These are phyloP conservation scores for Talaromyces islandicus DNA, from an alignment of 2,329 filamentous ascomycete genomes.

Conservation along the genomic window DNA sequence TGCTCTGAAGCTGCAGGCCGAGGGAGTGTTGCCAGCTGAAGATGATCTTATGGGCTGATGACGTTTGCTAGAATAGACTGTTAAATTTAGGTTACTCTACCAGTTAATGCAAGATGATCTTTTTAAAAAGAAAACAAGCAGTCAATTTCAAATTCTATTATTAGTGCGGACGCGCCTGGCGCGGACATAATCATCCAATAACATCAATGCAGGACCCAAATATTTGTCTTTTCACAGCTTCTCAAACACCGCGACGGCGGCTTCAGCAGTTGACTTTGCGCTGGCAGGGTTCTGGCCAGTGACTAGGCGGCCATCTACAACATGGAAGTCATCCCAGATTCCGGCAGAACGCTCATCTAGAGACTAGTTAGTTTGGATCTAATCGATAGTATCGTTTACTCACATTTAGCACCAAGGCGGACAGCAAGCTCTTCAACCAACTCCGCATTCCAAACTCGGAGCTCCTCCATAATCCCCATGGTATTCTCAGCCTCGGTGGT, in stretches of 20 bases:
- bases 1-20: conserved; percentile 57
- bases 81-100: not conserved
- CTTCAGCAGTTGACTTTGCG: conserved; percentile 32
- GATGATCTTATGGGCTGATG: conserved; percentile 23
- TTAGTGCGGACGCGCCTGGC: no score
- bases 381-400: conserved; percentile 12
- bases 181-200: not conserved
- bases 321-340: conserved; percentile 25
- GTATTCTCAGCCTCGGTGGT: conserved; percentile 33
- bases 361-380: not conserved
- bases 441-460: conserved; percentile 26
- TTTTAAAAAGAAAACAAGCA: not conserved
- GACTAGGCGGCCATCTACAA: conserved; percentile 34
- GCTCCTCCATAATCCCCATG: conserved; percentile 26
- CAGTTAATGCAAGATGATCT: not conserved
- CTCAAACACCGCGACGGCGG: conserved; percentile 35
- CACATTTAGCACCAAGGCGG: conserved; percentile 26
- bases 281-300: conserved; percentile 41
- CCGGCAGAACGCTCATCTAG: conserved; percentile 19
- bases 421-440: conserved; percentile 29
- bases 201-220: not conserved
- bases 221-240: conserved; percentile 19
- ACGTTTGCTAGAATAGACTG: not conserved
- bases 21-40: conserved; percentile 44
- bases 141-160: not conserved